Conservation (phyloP, 345 rosid genomes). For the Excoecaria cochinchinensis region DNA sequence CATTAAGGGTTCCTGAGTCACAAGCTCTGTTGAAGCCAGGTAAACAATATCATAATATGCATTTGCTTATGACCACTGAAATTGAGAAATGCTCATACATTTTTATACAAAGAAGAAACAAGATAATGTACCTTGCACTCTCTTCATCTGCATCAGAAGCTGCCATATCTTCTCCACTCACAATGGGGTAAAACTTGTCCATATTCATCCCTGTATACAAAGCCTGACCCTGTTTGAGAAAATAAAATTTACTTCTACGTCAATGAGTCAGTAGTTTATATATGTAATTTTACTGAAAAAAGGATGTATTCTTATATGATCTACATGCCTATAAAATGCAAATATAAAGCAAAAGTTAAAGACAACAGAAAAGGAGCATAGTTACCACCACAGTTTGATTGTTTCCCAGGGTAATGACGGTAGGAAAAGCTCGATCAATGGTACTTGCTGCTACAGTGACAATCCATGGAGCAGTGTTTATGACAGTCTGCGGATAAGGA, state of each 20-base stretch:
- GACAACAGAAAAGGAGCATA: slow-evolving; percentile 10
- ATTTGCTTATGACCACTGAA: background rate
- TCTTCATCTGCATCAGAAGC: slow-evolving; percentile 33
- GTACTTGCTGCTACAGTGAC: slow-evolving; percentile 18
- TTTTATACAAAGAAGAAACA: background rate
- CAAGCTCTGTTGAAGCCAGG: too few species aligned
- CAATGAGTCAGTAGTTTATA: background rate
- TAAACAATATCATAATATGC: too few species aligned
- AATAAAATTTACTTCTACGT: slow-evolving; percentile 1
- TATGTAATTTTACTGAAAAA: too few species aligned
- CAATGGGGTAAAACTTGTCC: slow-evolving; percentile 44
- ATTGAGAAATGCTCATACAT: background rate
- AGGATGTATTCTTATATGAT: background rate
- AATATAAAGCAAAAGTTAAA: background rate
- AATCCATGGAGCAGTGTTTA: slow-evolving; percentile 25
- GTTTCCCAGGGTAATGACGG: slow-evolving; percentile 15
- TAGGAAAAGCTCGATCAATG: slow-evolving; percentile 23
- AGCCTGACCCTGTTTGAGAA: slow-evolving; percentile 50
- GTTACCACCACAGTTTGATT: slow-evolving; percentile 37
- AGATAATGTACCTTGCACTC: slow-evolving; percentile 38
- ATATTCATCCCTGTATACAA: slow-evolving; percentile 33
- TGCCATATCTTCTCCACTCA: slow-evolving; percentile 45
- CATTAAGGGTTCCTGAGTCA: slow-evolving; percentile 28
- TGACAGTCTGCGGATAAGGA: slow-evolving; percentile 23
- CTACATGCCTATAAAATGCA: background rate